Base-by-base conservation (phyloP, 2,329 filamentous ascomycete genomes). In the Beauveria pseudobassiana region DNA sequence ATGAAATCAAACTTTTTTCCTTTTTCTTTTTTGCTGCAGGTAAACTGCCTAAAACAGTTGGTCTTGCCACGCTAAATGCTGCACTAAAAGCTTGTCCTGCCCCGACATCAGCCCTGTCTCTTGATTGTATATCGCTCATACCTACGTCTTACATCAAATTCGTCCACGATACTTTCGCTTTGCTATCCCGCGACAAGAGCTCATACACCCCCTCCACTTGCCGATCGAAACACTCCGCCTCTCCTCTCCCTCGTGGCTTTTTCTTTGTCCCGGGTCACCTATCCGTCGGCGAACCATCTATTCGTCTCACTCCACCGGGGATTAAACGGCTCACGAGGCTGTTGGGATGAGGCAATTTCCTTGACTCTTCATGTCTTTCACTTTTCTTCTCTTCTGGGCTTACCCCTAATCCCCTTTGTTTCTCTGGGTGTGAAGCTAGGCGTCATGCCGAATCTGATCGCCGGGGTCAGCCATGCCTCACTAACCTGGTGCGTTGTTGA, bases 121-220 rank as follows among this genome's bases (percentile, higher is more conserved):
- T 52, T 6, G 26, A 12, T 24, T 3, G 57, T 60, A 60, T 60
- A 53, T 60, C 57, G 57, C 57, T 30, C 57, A 60, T 60, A 60
- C 57, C 38, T 14, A 18, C n/a, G 3, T 38, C 26, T 9, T 52
- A n/a, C 12, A 24, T 5, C 48, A 45, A 24, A 38, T 60, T 53
- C 57, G 9, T 52, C 49, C 38, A 4, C 18, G 10, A 52, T 60
- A 60, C 57, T 30, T 45, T 9, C 2, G 2, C 18, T 16, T 45
- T 53, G 57, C 46, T 60, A 53, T 42, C 9, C 34, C 5, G 56
- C 16, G 30, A 59, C 46, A 59, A 50, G 5, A 26, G 9, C 4
- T 16, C 2, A 38, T 9, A 6, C 5, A 3, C 12, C 30, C 30
- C 42, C 16, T 42, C 46, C 38, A 34, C 57, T 52, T 50, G 38